These are phyloP conservation scores for Aureobasidium sp. DNA, from an alignment of 2,329 filamentous ascomycete genomes.

Conservation along the genomic window DNA sequence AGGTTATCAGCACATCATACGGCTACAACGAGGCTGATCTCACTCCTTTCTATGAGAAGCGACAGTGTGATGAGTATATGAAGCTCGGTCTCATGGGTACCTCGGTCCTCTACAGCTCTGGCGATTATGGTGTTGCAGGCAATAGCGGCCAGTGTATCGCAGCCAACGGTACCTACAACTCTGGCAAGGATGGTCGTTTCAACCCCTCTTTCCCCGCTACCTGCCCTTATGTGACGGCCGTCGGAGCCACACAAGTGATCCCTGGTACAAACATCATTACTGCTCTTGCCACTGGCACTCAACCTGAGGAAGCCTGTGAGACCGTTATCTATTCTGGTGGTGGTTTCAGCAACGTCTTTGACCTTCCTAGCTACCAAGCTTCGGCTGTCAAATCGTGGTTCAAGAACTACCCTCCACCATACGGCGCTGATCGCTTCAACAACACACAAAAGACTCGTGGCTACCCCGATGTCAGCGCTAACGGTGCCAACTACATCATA, in stretches of 20 bases:
- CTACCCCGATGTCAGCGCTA: constrained; percentile 38
- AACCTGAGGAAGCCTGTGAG: constrained; percentile 41
- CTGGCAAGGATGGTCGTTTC: constrained; percentile 31
- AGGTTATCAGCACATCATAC: constrained; percentile 52
- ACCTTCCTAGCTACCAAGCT: constrained; percentile 43
- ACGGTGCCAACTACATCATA: constrained; percentile 25
- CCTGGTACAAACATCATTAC: constrained; percentile 34
- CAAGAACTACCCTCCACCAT: constrained; percentile 35
- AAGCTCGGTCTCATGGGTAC: constrained; percentile 50
- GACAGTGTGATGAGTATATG: constrained; percentile 52
- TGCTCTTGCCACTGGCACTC: constrained; percentile 21
- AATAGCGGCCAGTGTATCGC: constrained; percentile 35
- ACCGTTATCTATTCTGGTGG: constrained; percentile 41
- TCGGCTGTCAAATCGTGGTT: constrained; percentile 37
- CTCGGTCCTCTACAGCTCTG: constrained; percentile 45
- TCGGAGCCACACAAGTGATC: constrained; percentile 46
- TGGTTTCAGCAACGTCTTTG: constrained; percentile 46
- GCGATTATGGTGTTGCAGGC: constrained; percentile 38
- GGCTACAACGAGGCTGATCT: constrained; percentile 47
- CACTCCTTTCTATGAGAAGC: constrained; percentile 41
- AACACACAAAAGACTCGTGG: constrained; percentile 39
- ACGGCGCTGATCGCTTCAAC: constrained; percentile 42
- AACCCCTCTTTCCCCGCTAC: constrained; percentile 42
- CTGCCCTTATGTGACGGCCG: constrained; percentile 46
- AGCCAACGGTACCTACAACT: constrained; percentile 28